phyloP scores from a whole-genome alignment of 2,329 filamentous ascomycete genomes.

The Pseudogymnoascus sp. region DNA sequence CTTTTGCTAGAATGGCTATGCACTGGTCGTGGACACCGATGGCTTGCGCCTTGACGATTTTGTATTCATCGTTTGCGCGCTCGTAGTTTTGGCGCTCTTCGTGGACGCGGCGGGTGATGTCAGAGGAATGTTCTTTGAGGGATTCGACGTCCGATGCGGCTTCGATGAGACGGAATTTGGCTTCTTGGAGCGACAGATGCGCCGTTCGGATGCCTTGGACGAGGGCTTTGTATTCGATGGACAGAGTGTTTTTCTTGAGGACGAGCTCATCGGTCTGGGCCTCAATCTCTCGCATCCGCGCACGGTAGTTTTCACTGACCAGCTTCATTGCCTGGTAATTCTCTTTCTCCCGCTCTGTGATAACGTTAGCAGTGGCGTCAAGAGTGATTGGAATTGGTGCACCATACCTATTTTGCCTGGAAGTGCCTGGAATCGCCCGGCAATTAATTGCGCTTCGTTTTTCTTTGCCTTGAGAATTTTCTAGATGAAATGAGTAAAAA shows the following conservation, averaged over 20 bases:
- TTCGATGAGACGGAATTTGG: slow-evolving; percentile 65
- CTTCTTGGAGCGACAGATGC: slow-evolving; percentile 58
- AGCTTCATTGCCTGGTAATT: slow-evolving; percentile 25
- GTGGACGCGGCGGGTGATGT: slow-evolving; percentile 47
- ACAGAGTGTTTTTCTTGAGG: slow-evolving; percentile 46
- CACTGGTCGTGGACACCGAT: slow-evolving; percentile 30
- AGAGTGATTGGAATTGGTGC: background rate
- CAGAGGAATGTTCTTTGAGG: slow-evolving; percentile 56
- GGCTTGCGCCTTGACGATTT: slow-evolving; percentile 33
- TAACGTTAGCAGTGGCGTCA: slow-evolving; percentile 16
- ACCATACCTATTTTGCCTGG: slow-evolving; percentile 61
- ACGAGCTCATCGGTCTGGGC: slow-evolving; percentile 46
- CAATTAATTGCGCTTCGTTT: slow-evolving; percentile 54
- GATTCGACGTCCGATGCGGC: slow-evolving; percentile 69
- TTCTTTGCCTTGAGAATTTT: slow-evolving; percentile 52
- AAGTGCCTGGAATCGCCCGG: slow-evolving; percentile 56
- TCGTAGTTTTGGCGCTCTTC: slow-evolving; percentile 34
- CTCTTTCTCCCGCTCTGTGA: slow-evolving; percentile 30
- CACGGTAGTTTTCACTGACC: slow-evolving; percentile 32
- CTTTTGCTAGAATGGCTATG: slow-evolving; percentile 28
- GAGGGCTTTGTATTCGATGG: slow-evolving; percentile 45
- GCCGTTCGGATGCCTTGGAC: slow-evolving; percentile 54
- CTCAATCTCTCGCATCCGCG: slow-evolving; percentile 40
- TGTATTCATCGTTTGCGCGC: slow-evolving; percentile 31
- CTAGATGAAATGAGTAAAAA: slow-evolving; percentile 30